Evolutionary conservation across 2,329 filamentous ascomycete genomes (phyloP).

Genomic region (Penicillium sp.): DNA sequence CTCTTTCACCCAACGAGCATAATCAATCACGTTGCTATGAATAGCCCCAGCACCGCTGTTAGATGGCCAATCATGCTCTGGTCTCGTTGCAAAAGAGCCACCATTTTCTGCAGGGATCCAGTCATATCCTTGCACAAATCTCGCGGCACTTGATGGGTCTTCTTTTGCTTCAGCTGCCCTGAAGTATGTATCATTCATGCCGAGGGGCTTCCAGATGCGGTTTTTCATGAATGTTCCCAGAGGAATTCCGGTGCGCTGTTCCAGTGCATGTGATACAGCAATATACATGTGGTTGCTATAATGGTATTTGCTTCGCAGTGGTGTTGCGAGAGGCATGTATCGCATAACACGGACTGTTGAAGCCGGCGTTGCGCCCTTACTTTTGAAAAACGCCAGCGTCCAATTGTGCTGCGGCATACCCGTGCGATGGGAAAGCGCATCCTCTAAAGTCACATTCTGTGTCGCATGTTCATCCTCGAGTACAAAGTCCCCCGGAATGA

Average conservation of each 20-base stretch:
- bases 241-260: conserved; percentile 8
- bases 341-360: conserved; percentile 21
- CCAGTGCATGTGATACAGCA: conserved; percentile 19
- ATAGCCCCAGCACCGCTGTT: conserved; percentile 23
- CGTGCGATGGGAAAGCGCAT: conserved; percentile 36
- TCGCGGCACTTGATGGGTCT: conserved; percentile 1
- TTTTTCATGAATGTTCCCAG: conserved; percentile 16
- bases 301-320: conserved; percentile 19
- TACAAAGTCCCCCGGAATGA: conserved; percentile 39
- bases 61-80: conserved; percentile 14
- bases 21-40: conserved; percentile 28
- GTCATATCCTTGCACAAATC: conserved; percentile 20
- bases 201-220: conserved; percentile 25
- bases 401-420: conserved; percentile 27
- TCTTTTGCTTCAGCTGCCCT: conserved; percentile 13
- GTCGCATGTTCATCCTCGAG: conserved; percentile 30
- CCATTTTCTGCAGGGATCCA: conserved; percentile 11
- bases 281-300: conserved; percentile 30
- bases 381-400: not conserved
- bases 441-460: conserved; percentile 31
- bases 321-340: conserved; percentile 18
- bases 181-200: conserved; percentile 27
- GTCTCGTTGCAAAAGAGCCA: conserved; percentile 7
- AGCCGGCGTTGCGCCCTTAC: not conserved
- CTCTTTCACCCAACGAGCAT: conserved; percentile 24